Conservation (phyloP, 305 asterid species). For the Solanum hybrid region DNA sequence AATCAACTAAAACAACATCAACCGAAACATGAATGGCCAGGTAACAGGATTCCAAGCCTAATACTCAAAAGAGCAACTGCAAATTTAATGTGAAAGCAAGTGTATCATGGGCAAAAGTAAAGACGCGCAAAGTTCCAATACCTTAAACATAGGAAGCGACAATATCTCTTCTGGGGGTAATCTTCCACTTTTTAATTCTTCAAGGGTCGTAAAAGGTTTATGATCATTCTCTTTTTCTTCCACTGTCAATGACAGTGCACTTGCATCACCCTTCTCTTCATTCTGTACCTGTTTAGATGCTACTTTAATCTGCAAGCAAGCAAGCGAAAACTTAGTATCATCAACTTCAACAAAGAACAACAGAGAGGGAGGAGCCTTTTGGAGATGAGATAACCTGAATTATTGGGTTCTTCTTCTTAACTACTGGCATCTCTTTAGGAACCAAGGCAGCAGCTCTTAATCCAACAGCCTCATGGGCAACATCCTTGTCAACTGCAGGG, state of each 20-base stretch:
- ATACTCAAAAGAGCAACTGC: background rate
- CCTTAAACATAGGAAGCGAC: slow-evolving; percentile 92
- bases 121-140: slow-evolving; percentile 5
- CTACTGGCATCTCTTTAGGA: slow-evolving; percentile 73
- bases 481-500: slow-evolving; percentile 77
- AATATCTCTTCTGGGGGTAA: slow-evolving; percentile 86
- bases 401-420: slow-evolving; percentile 65
- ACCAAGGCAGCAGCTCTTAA: slow-evolving; percentile 57
- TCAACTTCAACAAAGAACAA: background rate
- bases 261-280: slow-evolving; percentile 28
- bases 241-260: slow-evolving; percentile 24
- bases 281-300: slow-evolving; percentile 57
- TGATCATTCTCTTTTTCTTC: slow-evolving; percentile 24
- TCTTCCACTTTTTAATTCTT: slow-evolving; percentile 59
- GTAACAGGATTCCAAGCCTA: background rate
- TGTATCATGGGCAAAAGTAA: background rate
- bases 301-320: slow-evolving; percentile 58
- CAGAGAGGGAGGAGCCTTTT: background rate
- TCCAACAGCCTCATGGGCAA: slow-evolving; percentile 89
- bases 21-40: background rate
- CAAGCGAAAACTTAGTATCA: slow-evolving; percentile 6
- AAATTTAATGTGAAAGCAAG: background rate
- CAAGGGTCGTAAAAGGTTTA: slow-evolving; percentile 52
- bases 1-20: background rate
- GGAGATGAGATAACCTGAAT: slow-evolving; percentile 50